Conservation (phyloP, 1,284 basidiomycete genomes). For the Marasmius sp. region DNA sequence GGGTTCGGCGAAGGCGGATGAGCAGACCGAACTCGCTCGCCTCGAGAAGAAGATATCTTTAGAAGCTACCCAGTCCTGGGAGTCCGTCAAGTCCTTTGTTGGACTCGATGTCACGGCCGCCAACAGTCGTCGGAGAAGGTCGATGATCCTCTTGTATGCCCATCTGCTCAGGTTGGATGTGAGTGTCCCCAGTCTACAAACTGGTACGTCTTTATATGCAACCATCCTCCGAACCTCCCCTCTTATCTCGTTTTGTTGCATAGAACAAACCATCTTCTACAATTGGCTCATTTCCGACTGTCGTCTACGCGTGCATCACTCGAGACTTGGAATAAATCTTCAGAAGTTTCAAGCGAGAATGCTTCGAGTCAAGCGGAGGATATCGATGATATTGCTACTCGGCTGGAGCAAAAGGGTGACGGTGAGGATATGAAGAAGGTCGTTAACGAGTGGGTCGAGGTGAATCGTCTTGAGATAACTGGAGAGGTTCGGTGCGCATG, state of each 20-base stretch:
- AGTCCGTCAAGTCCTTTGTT: constrained; percentile 34
- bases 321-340: too few species aligned
- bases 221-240: neutral
- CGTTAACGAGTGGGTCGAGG: too few species aligned
- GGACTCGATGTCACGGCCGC: constrained; percentile 36
- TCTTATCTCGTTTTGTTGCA: neutral
- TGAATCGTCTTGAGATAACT: too few species aligned
- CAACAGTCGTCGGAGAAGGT: constrained; percentile 37
- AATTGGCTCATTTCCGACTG: too few species aligned
- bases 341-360: too few species aligned
- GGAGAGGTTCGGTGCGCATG: too few species aligned
- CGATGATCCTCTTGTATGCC: constrained; percentile 81
- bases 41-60: constrained; percentile 59
- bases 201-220: constrained; percentile 50
- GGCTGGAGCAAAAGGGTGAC: too few species aligned
- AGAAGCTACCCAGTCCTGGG: constrained; percentile 54
- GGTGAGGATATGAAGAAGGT: too few species aligned
- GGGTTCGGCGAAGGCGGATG: constrained; percentile 23
- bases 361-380: too few species aligned
- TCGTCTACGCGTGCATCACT: too few species aligned
- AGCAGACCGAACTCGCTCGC: constrained; percentile 48
- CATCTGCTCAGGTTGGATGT: constrained; percentile 82
- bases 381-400: too few species aligned
- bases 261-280: too few species aligned
- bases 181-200: constrained; percentile 51